These are phyloP conservation scores for Datisca glomerata DNA, from an alignment of 306 rosid genomes.

Conservation along the genomic window DNA sequence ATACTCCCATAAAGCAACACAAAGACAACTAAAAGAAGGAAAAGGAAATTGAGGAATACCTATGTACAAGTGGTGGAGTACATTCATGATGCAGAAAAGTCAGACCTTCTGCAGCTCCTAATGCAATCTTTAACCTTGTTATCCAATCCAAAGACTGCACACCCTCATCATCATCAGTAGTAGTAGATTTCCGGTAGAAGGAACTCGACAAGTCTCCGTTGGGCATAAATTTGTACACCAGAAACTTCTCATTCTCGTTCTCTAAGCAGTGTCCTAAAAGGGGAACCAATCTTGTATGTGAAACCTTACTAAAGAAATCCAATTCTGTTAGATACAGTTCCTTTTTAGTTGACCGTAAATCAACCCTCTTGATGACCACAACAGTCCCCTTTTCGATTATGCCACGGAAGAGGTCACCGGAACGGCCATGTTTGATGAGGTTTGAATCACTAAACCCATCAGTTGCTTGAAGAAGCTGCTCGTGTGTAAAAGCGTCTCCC, in stretches of 20 bases:
- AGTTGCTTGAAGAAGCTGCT: constrained; percentile 74
- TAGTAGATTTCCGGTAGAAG: constrained; percentile 34
- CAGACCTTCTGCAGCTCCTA: constrained; percentile 85
- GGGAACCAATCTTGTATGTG: constrained; percentile 69
- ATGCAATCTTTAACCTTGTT: constrained; percentile 87
- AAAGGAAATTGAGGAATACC: constrained; percentile 33
- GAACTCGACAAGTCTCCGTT: constrained; percentile 79
- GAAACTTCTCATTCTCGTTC: constrained; percentile 69
- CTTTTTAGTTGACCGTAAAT: constrained; percentile 34
- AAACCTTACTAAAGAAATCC: constrained; percentile 62
- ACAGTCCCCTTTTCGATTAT: constrained; percentile 63
- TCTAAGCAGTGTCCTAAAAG: constrained; percentile 77
- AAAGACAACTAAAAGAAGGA: not conserved
- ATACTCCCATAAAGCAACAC: not conserved
- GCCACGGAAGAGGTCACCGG: constrained; percentile 74
- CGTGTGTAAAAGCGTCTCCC: constrained; percentile 69
- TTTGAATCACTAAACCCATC: constrained; percentile 51
- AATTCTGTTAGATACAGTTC: constrained; percentile 54
- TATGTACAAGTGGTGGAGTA: constrained; percentile 79
- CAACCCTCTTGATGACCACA: constrained; percentile 57
- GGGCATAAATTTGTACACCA: constrained; percentile 69
- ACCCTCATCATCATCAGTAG: constrained; percentile 39
- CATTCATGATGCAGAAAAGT: constrained; percentile 82
- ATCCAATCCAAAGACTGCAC: constrained; percentile 88
- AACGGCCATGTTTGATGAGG: constrained; percentile 67